Conservation (phyloP, 148 eudicot species). For the Persicaria tinctoria region DNA sequence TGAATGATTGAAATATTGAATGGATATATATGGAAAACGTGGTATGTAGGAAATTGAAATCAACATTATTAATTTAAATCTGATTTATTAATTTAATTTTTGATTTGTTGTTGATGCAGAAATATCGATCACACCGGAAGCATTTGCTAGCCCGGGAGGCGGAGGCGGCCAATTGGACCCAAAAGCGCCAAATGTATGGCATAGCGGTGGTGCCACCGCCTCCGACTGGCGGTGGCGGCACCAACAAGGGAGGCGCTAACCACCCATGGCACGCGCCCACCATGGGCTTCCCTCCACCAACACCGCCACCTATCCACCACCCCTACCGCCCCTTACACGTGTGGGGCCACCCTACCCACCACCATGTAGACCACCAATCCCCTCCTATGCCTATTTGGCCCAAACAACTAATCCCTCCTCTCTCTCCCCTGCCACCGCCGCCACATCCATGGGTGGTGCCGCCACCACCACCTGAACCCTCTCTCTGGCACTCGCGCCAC, state of each 20-base stretch:
- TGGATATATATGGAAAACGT: neutral
- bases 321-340: conserved; percentile 80
- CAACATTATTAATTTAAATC: neutral
- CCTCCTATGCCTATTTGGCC: conserved; percentile 54
- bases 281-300: conserved; percentile 72
- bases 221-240: conserved; percentile 13
- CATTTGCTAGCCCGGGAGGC: conserved; percentile 86
- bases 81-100: neutral
- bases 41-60: neutral
- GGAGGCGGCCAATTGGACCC: conserved; percentile 85
- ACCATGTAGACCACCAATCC: conserved; percentile 35
- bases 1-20: neutral
- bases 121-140: conserved; percentile 82
- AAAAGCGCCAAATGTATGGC: conserved; percentile 61
- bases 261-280: conserved; percentile 59
- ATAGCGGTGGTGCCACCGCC: conserved; percentile 22
- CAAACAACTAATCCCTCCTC: conserved; percentile 34
- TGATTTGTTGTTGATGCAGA: conserved; percentile 32
- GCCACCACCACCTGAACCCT: conserved; percentile 26
- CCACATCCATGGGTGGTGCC: conserved; percentile 24
- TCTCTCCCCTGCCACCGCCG: conserved; percentile 28
- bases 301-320: conserved; percentile 43
- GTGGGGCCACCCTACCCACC: conserved; percentile 81
- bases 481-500: conserved; percentile 45
- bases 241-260: conserved; percentile 22